Base-by-base conservation (phyloP, 257 asterid species). In the Marsdenia floribunda region DNA sequence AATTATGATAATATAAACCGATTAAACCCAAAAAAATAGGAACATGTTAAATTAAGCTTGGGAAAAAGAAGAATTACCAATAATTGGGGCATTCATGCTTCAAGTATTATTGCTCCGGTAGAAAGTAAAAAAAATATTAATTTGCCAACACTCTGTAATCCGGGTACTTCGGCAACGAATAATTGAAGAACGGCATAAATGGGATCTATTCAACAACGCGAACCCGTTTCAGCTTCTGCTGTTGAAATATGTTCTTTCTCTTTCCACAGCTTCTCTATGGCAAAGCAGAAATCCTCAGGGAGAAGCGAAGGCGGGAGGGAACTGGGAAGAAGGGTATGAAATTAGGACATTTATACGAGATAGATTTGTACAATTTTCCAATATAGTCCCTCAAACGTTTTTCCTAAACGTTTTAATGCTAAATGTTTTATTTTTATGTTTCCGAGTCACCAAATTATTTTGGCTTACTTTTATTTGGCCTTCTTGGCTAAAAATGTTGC, bases 1-100 rank as follows among this genome's bases (percentile, higher is more conserved):
- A 3, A 52, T 63, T 33, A 16, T 61, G 42, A 61, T 3, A 60
- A 12, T 3, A 26, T 10, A 29, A 26, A 60, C 67, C 16, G 4
- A 58, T 6, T 12, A 60, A 60, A 11, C 68, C 16, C 49, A 58
- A 69, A 18, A 37, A 29, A 42, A 65, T 24, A 18, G 65, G 13
- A 38, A 40, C 70, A 7, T 44, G 37, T 52, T 18, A 60, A 22
- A 47, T 66, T 24, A 42, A 55, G 10, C 12, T 16, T 9, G 38
- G 52, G 29, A 15, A 8, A 11, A 53, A 15, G 12, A 61, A 73
- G 18, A 73, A 49, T 69, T 81, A 90, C 91, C 96, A 24, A 88
- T 90, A 22, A 90, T 86, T 70, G 91, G 75, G 59, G 89, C 90
- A 82, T 90, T 90, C 96, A 88, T 90, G 71, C 29, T 66, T 49